Conservation (phyloP, 2,329 filamentous ascomycete genomes). For the Penicillium sp. region DNA sequence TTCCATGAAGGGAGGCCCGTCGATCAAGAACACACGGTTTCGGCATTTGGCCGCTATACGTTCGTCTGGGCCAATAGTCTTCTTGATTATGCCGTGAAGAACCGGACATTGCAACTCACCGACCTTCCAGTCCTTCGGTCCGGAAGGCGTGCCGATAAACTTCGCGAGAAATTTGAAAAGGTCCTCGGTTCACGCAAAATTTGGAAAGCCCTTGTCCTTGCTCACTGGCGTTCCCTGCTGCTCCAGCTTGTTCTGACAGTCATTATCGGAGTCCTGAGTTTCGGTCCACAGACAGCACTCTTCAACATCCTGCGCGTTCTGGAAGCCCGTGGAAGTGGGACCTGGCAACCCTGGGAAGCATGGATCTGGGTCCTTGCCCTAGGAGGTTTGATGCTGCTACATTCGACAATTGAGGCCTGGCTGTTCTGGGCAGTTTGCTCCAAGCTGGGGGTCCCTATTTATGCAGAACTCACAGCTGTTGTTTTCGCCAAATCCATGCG, state of each 20-base stretch:
- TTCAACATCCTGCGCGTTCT: slow-evolving; percentile 61
- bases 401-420: slow-evolving; percentile 58
- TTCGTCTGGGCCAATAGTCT: slow-evolving; percentile 60
- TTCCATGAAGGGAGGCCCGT: slow-evolving; percentile 56
- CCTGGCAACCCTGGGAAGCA: slow-evolving; percentile 48
- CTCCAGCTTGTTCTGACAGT: slow-evolving; percentile 57
- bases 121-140: slow-evolving; percentile 61
- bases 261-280: slow-evolving; percentile 54
- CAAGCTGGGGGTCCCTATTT: slow-evolving; percentile 60
- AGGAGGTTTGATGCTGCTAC: slow-evolving; percentile 53
- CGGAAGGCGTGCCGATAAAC: slow-evolving; percentile 48
- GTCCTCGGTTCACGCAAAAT: slow-evolving; percentile 42
- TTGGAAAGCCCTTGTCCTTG: slow-evolving; percentile 56
- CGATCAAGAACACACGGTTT: slow-evolving; percentile 58
- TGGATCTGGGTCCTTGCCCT: slow-evolving; percentile 67
- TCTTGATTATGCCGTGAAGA: slow-evolving; percentile 52
- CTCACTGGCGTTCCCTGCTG: slow-evolving; percentile 53
- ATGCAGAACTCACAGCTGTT: slow-evolving; percentile 64
- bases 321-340: slow-evolving; percentile 50
- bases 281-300: slow-evolving; percentile 66
- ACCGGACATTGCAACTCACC: slow-evolving; percentile 56
- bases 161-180: slow-evolving; percentile 47
- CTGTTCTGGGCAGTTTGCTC: slow-evolving; percentile 63
- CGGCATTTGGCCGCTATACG: slow-evolving; percentile 57
- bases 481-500: slow-evolving; percentile 73